A percentile compares a stretch with the other conserved stretches of the same genome.
phyloP scores from a whole-genome alignment of 768 basidiomycete species.

The Punctularia strigosozonata region DNA sequence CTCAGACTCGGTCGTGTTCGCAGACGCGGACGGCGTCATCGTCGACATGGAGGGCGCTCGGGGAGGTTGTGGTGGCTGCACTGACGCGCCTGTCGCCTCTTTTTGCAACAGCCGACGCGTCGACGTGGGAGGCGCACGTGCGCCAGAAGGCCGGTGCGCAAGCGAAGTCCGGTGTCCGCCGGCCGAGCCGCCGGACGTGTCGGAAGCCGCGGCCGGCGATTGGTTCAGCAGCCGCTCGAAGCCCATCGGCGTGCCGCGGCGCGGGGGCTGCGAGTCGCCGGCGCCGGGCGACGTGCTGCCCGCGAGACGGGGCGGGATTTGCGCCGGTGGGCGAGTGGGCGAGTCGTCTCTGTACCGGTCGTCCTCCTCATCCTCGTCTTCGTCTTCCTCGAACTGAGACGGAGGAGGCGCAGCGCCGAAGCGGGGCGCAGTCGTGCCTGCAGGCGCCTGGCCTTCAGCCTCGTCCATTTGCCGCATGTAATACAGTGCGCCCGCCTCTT shows the following conservation, averaged over 20 bases:
- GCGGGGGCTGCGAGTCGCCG: slow-evolving; percentile 3
- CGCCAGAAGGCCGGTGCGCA: slow-evolving; percentile 55
- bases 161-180: background rate
- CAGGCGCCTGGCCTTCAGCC: slow-evolving; percentile 11
- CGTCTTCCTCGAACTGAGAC: slow-evolving; percentile 19
- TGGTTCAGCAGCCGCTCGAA: background rate
- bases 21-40: too few relatives aligned
- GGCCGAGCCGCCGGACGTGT: background rate
- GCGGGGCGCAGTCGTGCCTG: slow-evolving; percentile 4
- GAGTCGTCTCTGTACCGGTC: too few relatives aligned
- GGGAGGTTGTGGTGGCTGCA: too few relatives aligned
- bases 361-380: slow-evolving; percentile 26
- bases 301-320: too few relatives aligned
- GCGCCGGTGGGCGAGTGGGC: too few relatives aligned
- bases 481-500: slow-evolving; percentile 51
- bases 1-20: too few relatives aligned
- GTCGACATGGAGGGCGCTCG: slow-evolving; percentile 4
- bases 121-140: slow-evolving; percentile 55
- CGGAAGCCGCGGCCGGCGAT: background rate
- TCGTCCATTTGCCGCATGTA: slow-evolving; percentile 52
- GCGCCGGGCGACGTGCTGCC: background rate
- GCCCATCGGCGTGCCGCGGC: slow-evolving; percentile 3
- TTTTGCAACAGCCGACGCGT: slow-evolving; percentile 26
- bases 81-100: too few relatives aligned
- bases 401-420: slow-evolving; percentile 6